Conservation (phyloP, 257 asterid species). For the Solanum tacnaense region DNA sequence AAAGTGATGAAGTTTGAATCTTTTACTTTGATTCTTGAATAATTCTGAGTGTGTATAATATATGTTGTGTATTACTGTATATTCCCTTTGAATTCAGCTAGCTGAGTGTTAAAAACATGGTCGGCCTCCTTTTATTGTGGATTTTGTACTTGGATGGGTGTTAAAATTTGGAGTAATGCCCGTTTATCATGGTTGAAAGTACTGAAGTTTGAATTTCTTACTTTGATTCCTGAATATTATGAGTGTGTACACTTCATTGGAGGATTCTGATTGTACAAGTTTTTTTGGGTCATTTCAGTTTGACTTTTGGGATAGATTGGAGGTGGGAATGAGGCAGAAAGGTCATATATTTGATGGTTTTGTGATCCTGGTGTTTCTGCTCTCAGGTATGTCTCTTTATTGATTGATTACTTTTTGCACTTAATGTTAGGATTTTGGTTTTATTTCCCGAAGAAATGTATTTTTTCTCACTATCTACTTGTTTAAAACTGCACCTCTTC, state of each 20-base stretch:
- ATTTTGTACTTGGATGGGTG: not conserved
- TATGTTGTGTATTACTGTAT: not conserved
- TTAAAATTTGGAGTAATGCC: not conserved
- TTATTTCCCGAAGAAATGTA: not conserved
- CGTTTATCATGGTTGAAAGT: not conserved
- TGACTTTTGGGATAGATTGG: not conserved
- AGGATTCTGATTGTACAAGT: not conserved
- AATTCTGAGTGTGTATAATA: not conserved
- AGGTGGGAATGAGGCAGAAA: constrained; percentile 40
- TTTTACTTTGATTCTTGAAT: not conserved
- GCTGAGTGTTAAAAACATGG: not conserved
- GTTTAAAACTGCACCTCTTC: not conserved
- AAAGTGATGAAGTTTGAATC: not conserved
- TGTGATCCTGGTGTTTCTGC: constrained; percentile 33
- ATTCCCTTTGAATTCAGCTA: not conserved
- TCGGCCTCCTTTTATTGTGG: not conserved
- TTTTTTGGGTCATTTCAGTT: not conserved
- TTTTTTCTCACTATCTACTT: not conserved
- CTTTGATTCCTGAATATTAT: not conserved
- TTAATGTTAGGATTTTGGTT: not conserved
- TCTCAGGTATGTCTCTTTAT: constrained; percentile 37
- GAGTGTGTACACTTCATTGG: not conserved
- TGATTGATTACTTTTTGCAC: not conserved
- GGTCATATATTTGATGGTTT: constrained; percentile 15
- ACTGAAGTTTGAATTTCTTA: not conserved